phyloP scores from a whole-genome alignment of 495 filamentous ascomycete species.

The Hypomontagnella submonticulosa region DNA sequence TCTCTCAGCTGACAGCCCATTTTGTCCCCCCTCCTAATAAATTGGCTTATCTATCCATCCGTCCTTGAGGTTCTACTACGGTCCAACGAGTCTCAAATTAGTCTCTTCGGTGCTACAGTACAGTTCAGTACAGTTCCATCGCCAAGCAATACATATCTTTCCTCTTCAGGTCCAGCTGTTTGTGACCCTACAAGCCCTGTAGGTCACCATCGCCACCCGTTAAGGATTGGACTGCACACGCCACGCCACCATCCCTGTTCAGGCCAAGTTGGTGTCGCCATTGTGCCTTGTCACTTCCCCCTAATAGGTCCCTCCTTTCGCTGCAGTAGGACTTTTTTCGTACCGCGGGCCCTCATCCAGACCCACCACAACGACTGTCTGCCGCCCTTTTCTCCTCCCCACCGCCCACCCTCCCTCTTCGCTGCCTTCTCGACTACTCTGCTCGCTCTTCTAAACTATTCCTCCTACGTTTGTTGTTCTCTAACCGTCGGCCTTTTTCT shows the following conservation, averaged over 20 bases:
- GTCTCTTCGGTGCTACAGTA: slow-evolving; percentile 27
- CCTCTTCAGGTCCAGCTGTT: slow-evolving; percentile 36
- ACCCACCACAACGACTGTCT: slow-evolving; percentile 38
- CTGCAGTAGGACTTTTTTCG: slow-evolving; percentile 42
- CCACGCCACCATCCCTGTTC: slow-evolving; percentile 46
- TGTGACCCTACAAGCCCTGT: slow-evolving; percentile 44
- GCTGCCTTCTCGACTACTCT: slow-evolving; percentile 36
- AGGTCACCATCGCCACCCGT: slow-evolving; percentile 44
- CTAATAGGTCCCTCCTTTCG: slow-evolving; percentile 39
- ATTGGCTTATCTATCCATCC: slow-evolving; percentile 28
- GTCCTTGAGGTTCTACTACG: neutral
- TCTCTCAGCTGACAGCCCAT: slow-evolving; percentile 42
- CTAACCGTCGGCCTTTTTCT: slow-evolving; percentile 28
- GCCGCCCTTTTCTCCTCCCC: slow-evolving; percentile 49
- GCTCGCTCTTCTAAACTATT: slow-evolving; percentile 39
- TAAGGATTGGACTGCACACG: slow-evolving; percentile 40
- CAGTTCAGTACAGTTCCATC: slow-evolving; percentile 39
- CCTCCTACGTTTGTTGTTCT: slow-evolving; percentile 33
- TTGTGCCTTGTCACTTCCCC: slow-evolving; percentile 44
- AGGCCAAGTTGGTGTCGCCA: slow-evolving; percentile 43
- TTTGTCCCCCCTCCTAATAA: slow-evolving; percentile 17
- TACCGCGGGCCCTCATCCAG: slow-evolving; percentile 36
- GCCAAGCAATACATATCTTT: slow-evolving; percentile 33
- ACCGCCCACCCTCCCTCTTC: slow-evolving; percentile 44
- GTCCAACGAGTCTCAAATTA: slow-evolving; percentile 20